phyloP scores from a whole-genome alignment of 169 alveolate genomes.

The Toxoplasma gondii region DNA sequence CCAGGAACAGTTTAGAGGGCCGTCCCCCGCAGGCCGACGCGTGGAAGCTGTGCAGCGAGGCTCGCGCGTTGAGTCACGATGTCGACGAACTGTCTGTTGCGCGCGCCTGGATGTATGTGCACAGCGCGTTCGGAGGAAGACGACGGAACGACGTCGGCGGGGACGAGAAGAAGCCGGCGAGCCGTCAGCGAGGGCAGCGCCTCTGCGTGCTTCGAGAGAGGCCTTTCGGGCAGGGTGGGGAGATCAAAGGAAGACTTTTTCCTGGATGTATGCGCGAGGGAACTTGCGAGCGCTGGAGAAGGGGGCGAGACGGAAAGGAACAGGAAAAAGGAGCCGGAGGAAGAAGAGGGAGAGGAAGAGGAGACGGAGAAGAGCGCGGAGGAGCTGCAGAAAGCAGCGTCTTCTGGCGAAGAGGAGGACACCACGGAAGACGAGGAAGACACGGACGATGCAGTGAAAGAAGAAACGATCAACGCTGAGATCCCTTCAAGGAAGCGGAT shows the following conservation, averaged over 20 bases:
- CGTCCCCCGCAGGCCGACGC: too few relatives aligned
- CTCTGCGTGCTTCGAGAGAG: background rate
- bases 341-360: background rate
- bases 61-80: too few relatives aligned
- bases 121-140: background rate
- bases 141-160: slow-evolving; percentile 19
- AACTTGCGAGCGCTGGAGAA: background rate
- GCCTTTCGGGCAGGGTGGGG: background rate
- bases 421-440: background rate
- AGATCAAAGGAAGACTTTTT: background rate
- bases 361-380: background rate
- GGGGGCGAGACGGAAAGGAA: background rate
- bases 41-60: too few relatives aligned
- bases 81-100: too few relatives aligned
- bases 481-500: background rate
- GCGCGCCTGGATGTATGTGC: too few relatives aligned
- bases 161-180: background rate
- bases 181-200: background rate
- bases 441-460: slow-evolving; percentile 3
- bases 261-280: background rate
- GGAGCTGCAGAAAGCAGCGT: background rate
- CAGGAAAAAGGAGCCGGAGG: background rate
- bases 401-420: background rate
- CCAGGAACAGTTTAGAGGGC: too few relatives aligned
- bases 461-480: background rate